Conservation (phyloP, 2,329 filamentous ascomycete species). For the Colletotrichum gloeosporioides region DNA sequence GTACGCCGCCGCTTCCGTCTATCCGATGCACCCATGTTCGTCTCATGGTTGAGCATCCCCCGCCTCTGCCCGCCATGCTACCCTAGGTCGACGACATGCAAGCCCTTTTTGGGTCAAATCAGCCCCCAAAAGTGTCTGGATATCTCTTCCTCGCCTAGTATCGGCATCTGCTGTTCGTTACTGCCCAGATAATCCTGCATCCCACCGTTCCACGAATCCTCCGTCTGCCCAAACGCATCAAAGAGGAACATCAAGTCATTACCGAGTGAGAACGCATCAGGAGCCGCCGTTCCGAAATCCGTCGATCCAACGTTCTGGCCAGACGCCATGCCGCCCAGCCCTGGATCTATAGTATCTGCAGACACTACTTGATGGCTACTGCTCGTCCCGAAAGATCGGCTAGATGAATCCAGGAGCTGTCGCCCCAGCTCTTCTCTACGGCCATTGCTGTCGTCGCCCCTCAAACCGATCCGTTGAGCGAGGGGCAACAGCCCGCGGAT, state of each 20-base stretch:
- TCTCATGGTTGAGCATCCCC: not conserved
- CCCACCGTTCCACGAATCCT: not conserved
- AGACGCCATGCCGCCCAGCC: not conserved
- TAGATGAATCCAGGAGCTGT: not conserved
- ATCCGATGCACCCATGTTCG: not conserved
- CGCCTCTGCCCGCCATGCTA: not conserved
- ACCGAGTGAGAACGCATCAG: conserved; percentile 36
- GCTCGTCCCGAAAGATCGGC: not conserved
- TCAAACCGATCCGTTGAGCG: conserved; percentile 30
- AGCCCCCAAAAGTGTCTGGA: conserved; percentile 36
- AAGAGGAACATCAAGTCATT: conserved; percentile 40
- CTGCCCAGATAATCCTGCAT: not conserved
- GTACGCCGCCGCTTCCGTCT: not conserved
- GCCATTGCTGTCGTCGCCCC: not conserved
- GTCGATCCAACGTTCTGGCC: not conserved
- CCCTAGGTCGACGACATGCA: not conserved
- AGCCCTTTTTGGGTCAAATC: conserved; percentile 23
- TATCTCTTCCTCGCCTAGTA: conserved; percentile 30
- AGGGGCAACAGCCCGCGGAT: conserved; percentile 37
- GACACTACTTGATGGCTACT: not conserved
- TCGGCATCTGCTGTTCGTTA: not conserved
- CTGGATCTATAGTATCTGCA: not conserved
- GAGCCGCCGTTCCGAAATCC: conserved; percentile 22
- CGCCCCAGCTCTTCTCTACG: not conserved
- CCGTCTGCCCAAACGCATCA: conserved; percentile 33